These are phyloP conservation scores for Peronospora belbahrii DNA, from an alignment of 352 stramenopile species.

Conservation along the genomic window DNA sequence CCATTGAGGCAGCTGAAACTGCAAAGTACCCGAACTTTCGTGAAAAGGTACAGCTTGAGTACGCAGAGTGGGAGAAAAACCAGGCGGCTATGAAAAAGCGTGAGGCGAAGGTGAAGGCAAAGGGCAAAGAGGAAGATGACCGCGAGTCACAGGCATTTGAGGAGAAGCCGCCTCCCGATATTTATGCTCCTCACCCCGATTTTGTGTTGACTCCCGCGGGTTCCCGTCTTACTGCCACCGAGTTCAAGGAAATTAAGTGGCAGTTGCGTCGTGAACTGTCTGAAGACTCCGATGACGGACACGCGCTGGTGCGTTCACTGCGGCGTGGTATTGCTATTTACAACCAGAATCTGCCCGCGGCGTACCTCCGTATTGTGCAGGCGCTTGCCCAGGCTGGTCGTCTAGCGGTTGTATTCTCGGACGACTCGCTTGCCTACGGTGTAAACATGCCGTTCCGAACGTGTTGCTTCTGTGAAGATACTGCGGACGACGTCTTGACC, in stretches of 20 bases:
- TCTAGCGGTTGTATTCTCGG: conserved; percentile 96
- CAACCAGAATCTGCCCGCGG: conserved; percentile 94
- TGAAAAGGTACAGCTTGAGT: conserved; percentile 92
- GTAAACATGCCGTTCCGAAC: conserved; percentile 99
- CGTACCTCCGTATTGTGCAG: conserved; percentile 95
- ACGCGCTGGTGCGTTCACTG: conserved; percentile 81
- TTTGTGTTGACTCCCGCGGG: conserved; percentile 92
- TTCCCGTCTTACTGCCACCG: conserved; percentile 90
- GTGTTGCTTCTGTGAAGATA: conserved; percentile 97
- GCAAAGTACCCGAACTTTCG: conserved; percentile 82
- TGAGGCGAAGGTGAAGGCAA: conserved; percentile 90
- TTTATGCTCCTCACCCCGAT: conserved; percentile 95
- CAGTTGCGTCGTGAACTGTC: conserved; percentile 77
- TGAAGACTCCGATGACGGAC: conserved; percentile 73
- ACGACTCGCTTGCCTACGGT: conserved; percentile 96
- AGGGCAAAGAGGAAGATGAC: conserved; percentile 85
- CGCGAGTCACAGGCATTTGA: conserved; percentile 79
- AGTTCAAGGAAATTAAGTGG: conserved; percentile 87
- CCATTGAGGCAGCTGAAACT: conserved; percentile 66
- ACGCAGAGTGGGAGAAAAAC: conserved; percentile 75
- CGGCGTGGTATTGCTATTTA: conserved; percentile 97
- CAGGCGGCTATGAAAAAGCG: conserved; percentile 90
- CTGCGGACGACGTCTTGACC: conserved; percentile 88
- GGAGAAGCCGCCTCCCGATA: conserved; percentile 84
- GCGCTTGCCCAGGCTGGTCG: conserved; percentile 94